phyloP scores from a whole-genome alignment of 768 basidiomycete genomes.

The Leccinum variicolor region DNA sequence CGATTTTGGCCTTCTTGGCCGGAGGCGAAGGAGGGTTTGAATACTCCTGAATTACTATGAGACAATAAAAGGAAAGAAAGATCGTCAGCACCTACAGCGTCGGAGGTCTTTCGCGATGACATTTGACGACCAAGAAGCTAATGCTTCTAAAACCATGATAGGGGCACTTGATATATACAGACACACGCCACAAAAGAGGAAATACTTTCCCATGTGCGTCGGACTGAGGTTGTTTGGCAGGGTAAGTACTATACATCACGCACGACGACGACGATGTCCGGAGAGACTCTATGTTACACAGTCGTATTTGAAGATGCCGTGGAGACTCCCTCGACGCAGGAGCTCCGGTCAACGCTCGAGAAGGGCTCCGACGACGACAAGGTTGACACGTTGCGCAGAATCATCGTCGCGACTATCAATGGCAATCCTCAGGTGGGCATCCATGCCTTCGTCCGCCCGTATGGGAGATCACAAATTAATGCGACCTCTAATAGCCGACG shows the following conservation, averaged over 20 bases:
- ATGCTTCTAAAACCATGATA: too few species aligned
- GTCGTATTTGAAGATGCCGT: conserved; percentile 69
- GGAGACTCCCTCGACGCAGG: conserved; percentile 76
- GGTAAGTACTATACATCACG: neutral
- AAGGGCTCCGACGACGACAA: conserved; percentile 98
- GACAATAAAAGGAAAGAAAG: neutral
- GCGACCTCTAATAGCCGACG: conserved; percentile 53
- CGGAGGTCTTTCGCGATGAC: neutral
- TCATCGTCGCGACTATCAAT: conserved; percentile 91
- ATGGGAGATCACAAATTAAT: neutral
- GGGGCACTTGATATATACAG: too few species aligned
- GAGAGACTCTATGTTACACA: conserved; percentile 74
- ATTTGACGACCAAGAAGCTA: too few species aligned
- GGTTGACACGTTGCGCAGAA: conserved; percentile 91
- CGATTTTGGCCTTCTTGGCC: neutral
- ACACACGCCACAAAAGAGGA: neutral
- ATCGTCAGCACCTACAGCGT: neutral
- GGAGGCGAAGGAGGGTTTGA: too few species aligned
- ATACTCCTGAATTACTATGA: neutral
- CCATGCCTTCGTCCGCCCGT: neutral
- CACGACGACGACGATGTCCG: conserved; percentile 23
- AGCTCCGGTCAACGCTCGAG: conserved; percentile 80
- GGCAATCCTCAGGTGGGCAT: conserved; percentile 81
- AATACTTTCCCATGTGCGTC: conserved; percentile 4
- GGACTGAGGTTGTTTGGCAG: neutral